These are phyloP conservation scores for Ganoderma sinense DNA, from an alignment of 1,284 basidiomycete genomes.

Conservation along the genomic window DNA sequence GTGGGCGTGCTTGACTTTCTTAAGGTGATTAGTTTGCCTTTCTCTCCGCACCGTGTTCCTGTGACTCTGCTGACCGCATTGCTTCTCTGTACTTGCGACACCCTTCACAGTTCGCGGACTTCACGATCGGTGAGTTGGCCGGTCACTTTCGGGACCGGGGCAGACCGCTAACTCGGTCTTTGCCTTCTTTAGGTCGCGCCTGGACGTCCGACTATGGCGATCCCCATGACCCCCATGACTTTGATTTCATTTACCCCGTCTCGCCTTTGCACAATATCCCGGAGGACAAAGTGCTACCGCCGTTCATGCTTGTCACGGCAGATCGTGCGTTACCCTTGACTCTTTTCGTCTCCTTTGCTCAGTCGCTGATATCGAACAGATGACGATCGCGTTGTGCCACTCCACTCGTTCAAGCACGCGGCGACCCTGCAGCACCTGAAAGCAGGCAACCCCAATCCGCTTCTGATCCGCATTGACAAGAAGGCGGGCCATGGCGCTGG, in stretches of 20 bases:
- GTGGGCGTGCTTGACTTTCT: conserved; percentile 87
- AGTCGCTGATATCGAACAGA: conserved; percentile 48
- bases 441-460: conserved; percentile 70
- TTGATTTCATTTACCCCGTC: conserved; percentile 83
- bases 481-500: conserved; percentile 86
- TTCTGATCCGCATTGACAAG: conserved; percentile 79
- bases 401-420: conserved; percentile 84
- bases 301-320: conserved; percentile 75
- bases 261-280: conserved; percentile 83
- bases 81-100: background rate
- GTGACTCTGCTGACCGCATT: conserved; percentile 11
- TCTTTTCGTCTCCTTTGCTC: background rate
- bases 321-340: conserved; percentile 63
- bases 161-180: background rate
- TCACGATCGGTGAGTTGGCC: conserved; percentile 67
- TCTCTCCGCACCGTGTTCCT: background rate
- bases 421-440: conserved; percentile 75
- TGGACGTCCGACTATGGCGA: conserved; percentile 89
- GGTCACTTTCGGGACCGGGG: background rate
- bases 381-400: conserved; percentile 84
- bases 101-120: conserved; percentile 68
- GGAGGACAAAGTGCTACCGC: conserved; percentile 66
- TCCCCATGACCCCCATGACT: conserved; percentile 76
- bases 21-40: conserved; percentile 54
- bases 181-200: conserved; percentile 58